Percentiles rank a stretch among this genome's conserved stretches.
Conservation (phyloP, 768 basidiomycete species). For the Tephrocybe sp. region DNA sequence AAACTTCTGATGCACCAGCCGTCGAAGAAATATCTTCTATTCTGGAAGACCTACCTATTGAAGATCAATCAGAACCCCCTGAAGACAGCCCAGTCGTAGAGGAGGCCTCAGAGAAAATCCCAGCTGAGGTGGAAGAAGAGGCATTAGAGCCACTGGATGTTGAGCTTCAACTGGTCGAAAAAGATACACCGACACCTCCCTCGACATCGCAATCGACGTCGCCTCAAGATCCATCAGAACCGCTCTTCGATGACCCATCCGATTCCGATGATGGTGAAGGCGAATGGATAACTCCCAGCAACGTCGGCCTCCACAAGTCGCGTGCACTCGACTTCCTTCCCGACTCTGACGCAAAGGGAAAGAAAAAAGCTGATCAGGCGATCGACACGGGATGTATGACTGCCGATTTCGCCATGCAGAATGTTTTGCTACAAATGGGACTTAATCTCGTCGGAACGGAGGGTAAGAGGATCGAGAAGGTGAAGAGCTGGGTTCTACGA, state of each 20-base stretch:
- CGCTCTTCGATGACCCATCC: slow-evolving; percentile 73
- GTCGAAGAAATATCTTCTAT: slow-evolving; percentile 15
- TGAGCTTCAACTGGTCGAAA: slow-evolving; percentile 38
- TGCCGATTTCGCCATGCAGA: slow-evolving; percentile 99
- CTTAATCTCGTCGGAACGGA: slow-evolving; percentile 86
- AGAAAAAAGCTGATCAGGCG: slow-evolving; percentile 36
- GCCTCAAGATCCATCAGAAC: slow-evolving; percentile 20
- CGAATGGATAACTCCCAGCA: slow-evolving; percentile 96
- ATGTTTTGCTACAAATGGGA: slow-evolving; percentile 93
- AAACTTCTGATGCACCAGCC: slow-evolving; percentile 4
- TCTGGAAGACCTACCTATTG: slow-evolving; percentile 15
- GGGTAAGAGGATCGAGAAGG: slow-evolving; percentile 85
- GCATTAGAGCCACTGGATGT: slow-evolving; percentile 43
- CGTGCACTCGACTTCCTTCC: slow-evolving; percentile 83
- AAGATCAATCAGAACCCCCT: slow-evolving; percentile 14
- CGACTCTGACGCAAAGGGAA: slow-evolving; percentile 37
- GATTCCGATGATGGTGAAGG: slow-evolving; percentile 84
- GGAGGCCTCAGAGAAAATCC: slow-evolving; percentile 15
- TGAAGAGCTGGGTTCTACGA: slow-evolving; percentile 94
- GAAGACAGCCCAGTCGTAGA: slow-evolving; percentile 5
- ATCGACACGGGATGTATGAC: slow-evolving; percentile 91
- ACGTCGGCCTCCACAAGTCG: slow-evolving; percentile 84
- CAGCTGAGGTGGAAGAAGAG: slow-evolving; percentile 20
- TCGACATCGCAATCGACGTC: slow-evolving; percentile 6
- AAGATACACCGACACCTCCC: slow-evolving; percentile 15